Conservation (phyloP, 1,139 yeast species). For the Saccharomycopsis hybrid region DNA sequence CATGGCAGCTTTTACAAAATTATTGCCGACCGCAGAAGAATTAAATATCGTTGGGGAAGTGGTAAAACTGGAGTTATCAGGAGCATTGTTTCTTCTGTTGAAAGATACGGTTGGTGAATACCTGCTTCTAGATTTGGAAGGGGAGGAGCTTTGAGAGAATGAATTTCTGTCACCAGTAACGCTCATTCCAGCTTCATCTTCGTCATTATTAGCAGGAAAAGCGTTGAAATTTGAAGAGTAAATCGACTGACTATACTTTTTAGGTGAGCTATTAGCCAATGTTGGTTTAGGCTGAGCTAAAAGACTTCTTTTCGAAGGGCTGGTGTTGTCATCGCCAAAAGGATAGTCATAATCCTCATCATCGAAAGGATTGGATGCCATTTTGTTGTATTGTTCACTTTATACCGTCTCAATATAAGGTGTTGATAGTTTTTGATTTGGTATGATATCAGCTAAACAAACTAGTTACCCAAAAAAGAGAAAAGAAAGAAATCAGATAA, state of each 20-base stretch:
- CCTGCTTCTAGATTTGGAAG: slow-evolving; percentile 20
- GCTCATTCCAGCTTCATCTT: neutral
- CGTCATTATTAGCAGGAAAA: slow-evolving; percentile 7
- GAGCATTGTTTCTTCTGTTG: slow-evolving; percentile 21
- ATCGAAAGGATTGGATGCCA: slow-evolving; percentile 17
- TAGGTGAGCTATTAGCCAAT: slow-evolving; percentile 18
- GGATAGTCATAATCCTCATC: slow-evolving; percentile 20
- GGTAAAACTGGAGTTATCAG: slow-evolving; percentile 9
- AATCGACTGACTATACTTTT: slow-evolving; percentile 12
- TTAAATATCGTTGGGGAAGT: slow-evolving; percentile 21
- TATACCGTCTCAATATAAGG: neutral
- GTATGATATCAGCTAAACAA: no score
- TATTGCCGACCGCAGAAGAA: slow-evolving; percentile 26
- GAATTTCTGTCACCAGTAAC: slow-evolving; percentile 2
- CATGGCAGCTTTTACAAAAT: slow-evolving; percentile 28
- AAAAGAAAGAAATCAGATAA: no score
- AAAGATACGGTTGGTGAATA: slow-evolving; percentile 32
- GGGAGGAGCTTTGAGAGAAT: slow-evolving; percentile 8
- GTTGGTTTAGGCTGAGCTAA: slow-evolving; percentile 16
- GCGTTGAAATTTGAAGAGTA: slow-evolving; percentile 17
- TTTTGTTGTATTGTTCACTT: neutral
- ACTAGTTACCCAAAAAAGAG: no score
- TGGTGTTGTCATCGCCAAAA: neutral
- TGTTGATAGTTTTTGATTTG: neutral
- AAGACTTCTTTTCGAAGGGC: slow-evolving; percentile 15